Conservation (phyloP, 495 filamentous ascomycete genomes). For the Copromyces sp. region DNA sequence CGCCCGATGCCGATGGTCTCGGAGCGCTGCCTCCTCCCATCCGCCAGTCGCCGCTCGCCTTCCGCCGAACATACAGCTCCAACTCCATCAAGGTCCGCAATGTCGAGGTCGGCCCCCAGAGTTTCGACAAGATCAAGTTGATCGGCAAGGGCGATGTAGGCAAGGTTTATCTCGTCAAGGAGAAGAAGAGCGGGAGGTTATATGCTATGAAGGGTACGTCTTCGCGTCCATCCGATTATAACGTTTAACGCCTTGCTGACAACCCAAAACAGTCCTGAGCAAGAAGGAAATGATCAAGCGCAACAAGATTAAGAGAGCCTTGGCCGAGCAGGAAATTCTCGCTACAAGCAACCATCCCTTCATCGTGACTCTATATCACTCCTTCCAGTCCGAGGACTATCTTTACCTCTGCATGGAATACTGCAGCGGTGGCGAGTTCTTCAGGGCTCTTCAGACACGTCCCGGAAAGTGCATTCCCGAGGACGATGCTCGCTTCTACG, state of each 20-base stretch:
- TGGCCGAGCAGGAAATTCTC: constrained; percentile 96
- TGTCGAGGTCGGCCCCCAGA: constrained; percentile 89
- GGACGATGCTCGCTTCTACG: constrained; percentile 95
- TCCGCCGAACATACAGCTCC: constrained; percentile 93
- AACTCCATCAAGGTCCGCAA: constrained; percentile 98
- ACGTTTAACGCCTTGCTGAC: constrained; percentile 21
- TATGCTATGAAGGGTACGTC: constrained; percentile 95
- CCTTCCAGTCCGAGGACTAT: constrained; percentile 97
- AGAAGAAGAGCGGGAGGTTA: constrained; percentile 89
- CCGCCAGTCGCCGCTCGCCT: constrained; percentile 48
- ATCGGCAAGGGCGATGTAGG: constrained; percentile 98
- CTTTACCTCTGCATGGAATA: constrained; percentile 99
- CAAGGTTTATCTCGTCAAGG: constrained; percentile 93
- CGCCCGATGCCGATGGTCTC: constrained; percentile 19
- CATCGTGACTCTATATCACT: constrained; percentile 96
- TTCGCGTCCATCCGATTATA: neutral
- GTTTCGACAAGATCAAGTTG: constrained; percentile 98
- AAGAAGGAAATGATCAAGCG: constrained; percentile 99
- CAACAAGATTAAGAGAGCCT: constrained; percentile 97
- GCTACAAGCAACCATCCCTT: constrained; percentile 98
- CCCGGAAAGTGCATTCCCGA: constrained; percentile 95
- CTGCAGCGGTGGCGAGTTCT: constrained; percentile 97
- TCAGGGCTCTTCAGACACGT: constrained; percentile 89
- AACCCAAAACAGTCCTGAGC: constrained; percentile 61
- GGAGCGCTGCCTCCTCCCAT: constrained; percentile 34